A percentile compares a stretch with the other conserved stretches of the same genome.
These are phyloP conservation scores for Moniliella sp. DNA, from an alignment of 1,284 basidiomycete genomes.

Conservation along the genomic window DNA sequence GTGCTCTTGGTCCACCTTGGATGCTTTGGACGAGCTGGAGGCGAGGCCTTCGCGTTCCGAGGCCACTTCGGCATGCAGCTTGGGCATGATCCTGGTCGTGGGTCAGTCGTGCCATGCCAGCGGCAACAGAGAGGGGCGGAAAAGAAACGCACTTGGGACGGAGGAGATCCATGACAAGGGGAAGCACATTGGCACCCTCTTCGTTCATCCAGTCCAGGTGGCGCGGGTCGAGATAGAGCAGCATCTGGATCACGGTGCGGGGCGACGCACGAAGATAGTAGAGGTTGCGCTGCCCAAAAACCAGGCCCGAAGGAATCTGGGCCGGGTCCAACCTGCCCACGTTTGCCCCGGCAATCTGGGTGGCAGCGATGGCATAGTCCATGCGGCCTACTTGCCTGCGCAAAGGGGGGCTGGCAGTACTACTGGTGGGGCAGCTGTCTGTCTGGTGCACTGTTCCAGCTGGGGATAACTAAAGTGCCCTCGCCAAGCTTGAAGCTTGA, in stretches of 20 bases:
- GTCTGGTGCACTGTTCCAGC: no score
- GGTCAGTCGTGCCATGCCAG: conserved; percentile 22
- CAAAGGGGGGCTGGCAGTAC: no score
- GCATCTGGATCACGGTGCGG: conserved; percentile 29
- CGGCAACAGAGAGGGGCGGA: conserved; percentile 1
- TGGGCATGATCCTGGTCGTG: conserved; percentile 26
- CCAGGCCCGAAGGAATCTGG: no score
- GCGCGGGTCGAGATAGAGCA: conserved; percentile 34
- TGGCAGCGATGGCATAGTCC: no score
- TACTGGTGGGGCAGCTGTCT: no score
- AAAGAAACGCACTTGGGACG: conserved; percentile 1
- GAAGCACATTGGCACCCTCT: conserved; percentile 1
- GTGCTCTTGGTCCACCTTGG: background rate
- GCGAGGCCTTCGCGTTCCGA: conserved; percentile 18
- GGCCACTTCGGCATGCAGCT: conserved; percentile 23
- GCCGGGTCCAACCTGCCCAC: no score
- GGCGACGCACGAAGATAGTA: conserved; percentile 35
- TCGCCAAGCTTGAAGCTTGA: no score
- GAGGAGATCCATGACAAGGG: conserved; percentile 5
- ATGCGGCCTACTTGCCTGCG: no score
- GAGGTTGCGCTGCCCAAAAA: conserved; percentile 26
- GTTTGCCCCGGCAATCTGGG: no score
- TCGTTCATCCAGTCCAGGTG: conserved; percentile 35
- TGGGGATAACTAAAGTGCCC: no score
- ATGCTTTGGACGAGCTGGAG: conserved; percentile 10